Evolutionary conservation across 2,329 filamentous ascomycete species (phyloP).

Genomic region (Diaporthe destruens): DNA sequence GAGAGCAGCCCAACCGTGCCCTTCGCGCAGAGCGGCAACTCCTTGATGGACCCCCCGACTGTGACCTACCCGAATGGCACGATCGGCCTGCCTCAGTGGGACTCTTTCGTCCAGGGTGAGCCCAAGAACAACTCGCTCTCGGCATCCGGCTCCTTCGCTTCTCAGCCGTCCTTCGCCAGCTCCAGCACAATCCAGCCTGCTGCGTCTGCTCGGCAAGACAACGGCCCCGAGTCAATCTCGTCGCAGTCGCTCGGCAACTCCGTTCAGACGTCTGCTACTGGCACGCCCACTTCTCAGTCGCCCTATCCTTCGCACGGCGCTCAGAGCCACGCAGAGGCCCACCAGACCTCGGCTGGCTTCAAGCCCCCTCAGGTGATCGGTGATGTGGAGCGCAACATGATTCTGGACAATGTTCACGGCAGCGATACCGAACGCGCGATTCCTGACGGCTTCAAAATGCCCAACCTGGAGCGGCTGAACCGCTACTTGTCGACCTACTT

Average conservation of each 20-base stretch:
- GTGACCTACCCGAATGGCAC: constrained; percentile 83
- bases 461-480: constrained; percentile 84
- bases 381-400: constrained; percentile 87
- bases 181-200: constrained; percentile 66
- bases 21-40: constrained; percentile 78
- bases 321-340: constrained; percentile 77
- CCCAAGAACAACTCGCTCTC: constrained; percentile 82
- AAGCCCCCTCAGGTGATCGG: constrained; percentile 83
- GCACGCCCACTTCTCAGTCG: constrained; percentile 79
- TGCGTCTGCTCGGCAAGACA: constrained; percentile 61
- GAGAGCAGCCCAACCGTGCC: constrained; percentile 72
- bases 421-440: constrained; percentile 86
- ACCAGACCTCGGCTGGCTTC: constrained; percentile 75
- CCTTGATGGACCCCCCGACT: constrained; percentile 78
- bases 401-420: constrained; percentile 86
- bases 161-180: constrained; percentile 72
- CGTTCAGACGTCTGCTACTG: constrained; percentile 75
- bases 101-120: constrained; percentile 83
- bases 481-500: constrained; percentile 97
- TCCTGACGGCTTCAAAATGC: constrained; percentile 90
- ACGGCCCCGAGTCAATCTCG: constrained; percentile 68
- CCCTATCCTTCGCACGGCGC: constrained; percentile 78
- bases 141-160: constrained; percentile 75
- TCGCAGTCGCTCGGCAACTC: constrained; percentile 78
- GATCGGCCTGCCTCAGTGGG: constrained; percentile 90